Base-by-base conservation (phyloP, 352 stramenopile species). In the Lagenidium sp. region DNA sequence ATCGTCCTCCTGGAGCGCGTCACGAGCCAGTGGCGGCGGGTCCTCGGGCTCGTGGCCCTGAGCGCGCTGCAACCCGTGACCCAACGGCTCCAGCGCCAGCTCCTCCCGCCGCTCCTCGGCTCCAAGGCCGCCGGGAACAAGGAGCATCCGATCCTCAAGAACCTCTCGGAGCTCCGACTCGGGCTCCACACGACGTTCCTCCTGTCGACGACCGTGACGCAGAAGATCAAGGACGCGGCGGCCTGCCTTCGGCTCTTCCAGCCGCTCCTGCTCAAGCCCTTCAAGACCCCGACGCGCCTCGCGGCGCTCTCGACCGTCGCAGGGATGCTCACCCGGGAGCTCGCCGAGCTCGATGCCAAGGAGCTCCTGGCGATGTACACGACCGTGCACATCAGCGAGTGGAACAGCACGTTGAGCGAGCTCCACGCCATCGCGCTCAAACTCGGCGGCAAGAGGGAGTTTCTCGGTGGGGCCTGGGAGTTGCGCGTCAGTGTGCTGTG, bases 351-450 rank as follows among this genome's bases (percentile, higher is more conserved):
- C 3, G 42, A 55, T 35, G 24, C 34, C 11, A 28, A 36, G 1
- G 37, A 54, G 5, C 42, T 73, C 3, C 32, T 41, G 12, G 35
- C 41, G 11, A n/a, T 62, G 6, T 63, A 67, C 30, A 30, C n/a
- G 2, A 54, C 45, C 1, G 44, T 57, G 5, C 63, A 68, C 18
- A 50, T 60, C 3, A 62, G 54, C 24, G 78, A 88, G 19, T 90
- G 78, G 78, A 85, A 63, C 36, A 69, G 46, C 20, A 65, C 53
- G 18, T 30, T 86, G 36, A 82, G 57, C 42, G 75, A 88, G 7
- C 36, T 88, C 15, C 75, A 90, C 34, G 57, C 70, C 0, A 44
- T 57, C 0, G 63, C 63, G 6, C 47, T 85, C 11, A 79, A 78
- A 50, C 57, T 63, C n/a, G 66, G 45, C 6, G 44, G 49, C 6